Evolutionary conservation across 1,284 basidiomycete genomes (phyloP).

Genomic region (Marasmius fiardii): DNA sequence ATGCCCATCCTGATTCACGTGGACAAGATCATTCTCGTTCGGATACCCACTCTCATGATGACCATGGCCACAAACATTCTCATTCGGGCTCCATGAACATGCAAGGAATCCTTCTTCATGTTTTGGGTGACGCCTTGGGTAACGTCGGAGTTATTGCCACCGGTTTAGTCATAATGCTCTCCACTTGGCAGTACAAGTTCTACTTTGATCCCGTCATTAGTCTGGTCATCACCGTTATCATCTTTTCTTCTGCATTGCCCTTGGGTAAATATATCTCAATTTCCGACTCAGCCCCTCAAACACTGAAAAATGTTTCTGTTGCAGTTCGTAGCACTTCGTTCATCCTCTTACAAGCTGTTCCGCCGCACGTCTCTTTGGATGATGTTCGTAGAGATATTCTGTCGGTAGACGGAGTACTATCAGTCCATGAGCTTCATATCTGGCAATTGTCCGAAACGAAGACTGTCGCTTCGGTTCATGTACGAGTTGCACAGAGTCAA

Average conservation of each 20-base stretch:
- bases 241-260: slow-evolving; percentile 93
- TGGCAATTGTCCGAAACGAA: slow-evolving; percentile 88
- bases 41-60: slow-evolving; percentile 8
- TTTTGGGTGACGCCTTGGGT: slow-evolving; percentile 94
- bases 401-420: slow-evolving; percentile 82
- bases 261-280: slow-evolving; percentile 59
- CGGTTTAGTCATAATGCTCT: slow-evolving; percentile 90
- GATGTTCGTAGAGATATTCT: slow-evolving; percentile 81
- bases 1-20: not conserved
- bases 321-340: slow-evolving; percentile 91
- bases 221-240: slow-evolving; percentile 94
- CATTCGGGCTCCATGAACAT: slow-evolving; percentile 89
- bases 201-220: slow-evolving; percentile 96
- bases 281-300: not conserved
- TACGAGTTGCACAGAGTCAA: slow-evolving; percentile 74
- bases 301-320: slow-evolving; percentile 14
- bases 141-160: slow-evolving; percentile 98
- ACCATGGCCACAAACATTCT: slow-evolving; percentile 17
- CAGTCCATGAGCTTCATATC: slow-evolving; percentile 94
- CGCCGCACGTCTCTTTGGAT: slow-evolving; percentile 87
- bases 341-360: slow-evolving; percentile 95
- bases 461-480: slow-evolving; percentile 89
- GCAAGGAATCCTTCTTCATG: slow-evolving; percentile 92
- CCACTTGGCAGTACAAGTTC: slow-evolving; percentile 75
- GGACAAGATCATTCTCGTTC: not conserved